Evolutionary conservation across 345 rosid genomes (phyloP), one percentile per base, ranked within the genome.

Genomic region (Eucalyptus marginata): DNA sequence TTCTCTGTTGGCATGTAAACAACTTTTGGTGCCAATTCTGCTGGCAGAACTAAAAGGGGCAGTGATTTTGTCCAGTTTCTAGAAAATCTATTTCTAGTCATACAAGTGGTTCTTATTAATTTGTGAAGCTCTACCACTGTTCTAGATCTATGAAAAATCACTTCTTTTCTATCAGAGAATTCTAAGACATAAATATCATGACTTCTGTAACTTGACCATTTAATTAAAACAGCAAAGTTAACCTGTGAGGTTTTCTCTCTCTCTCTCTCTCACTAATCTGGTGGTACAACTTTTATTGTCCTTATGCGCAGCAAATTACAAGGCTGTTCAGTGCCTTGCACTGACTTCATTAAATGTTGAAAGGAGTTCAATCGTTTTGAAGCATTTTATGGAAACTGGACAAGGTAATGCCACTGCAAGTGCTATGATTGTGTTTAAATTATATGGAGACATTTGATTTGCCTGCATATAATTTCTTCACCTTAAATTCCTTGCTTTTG

Each of bases 291-390:
- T 80, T 86, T 85, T 22, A 36, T 50, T 83, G 27, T 87, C 49
- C 43, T 87, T 36, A 10, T 66, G 18, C 90, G 43, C 92, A 96
- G 99, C 99, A 92, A 97, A 97, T 92, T 96, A 95, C 92, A 96
- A 91, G 94, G 99, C 99, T 90, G 99, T 97, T 81, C 90, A 93
- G 76, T 97, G 99, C 88, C 98, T 97, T 92, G 96, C 95, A 27
- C 90, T 97, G 93, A 95, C 91, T 87, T 95, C 99, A 14, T 89
- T 97, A 91, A 97, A 97, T 91, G 92, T 90, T 7, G 95, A 95
- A 91, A 96, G 99, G 94, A 92, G 92, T 90, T 93, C 98, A 46
- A 96, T 96, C 89, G 93, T 96, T 91, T 92, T 97, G 86, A 92
- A 93, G 91, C 92, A 92, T 88, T 96, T 95, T 90, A 91, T 95